phyloP scores from a whole-genome alignment of 805 yeast genomes.

The Grigorovia humatica region DNA sequence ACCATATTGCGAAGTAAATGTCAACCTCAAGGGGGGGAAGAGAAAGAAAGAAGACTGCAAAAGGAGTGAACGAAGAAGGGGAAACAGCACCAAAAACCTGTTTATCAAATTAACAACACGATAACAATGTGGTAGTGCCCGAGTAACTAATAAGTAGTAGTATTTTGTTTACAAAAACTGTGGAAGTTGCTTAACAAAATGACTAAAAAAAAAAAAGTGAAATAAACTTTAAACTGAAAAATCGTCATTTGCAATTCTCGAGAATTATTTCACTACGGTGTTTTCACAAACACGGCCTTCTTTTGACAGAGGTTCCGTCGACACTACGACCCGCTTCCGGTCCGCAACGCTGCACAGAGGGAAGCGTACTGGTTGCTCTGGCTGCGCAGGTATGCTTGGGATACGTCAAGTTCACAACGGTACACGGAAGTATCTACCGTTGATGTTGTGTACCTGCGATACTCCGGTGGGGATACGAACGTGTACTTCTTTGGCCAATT shows the following conservation, averaged over 20 bases:
- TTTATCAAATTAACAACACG: background rate
- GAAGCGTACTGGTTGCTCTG: too few species aligned
- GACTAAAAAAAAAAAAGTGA: background rate
- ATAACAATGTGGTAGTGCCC: background rate
- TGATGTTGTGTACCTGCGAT: conserved; percentile 32
- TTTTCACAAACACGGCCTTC: background rate
- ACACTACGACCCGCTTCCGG: background rate
- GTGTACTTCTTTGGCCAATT: conserved; percentile 28
- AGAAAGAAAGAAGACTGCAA: background rate
- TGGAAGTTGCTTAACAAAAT: background rate
- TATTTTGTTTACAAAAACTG: background rate
- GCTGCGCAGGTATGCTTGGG: too few species aligned
- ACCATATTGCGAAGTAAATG: background rate
- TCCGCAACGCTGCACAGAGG: background rate
- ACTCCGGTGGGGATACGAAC: conserved; percentile 35
- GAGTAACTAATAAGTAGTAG: too few species aligned
- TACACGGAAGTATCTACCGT: conserved; percentile 27
- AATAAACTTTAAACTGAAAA: background rate
- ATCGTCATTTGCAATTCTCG: background rate
- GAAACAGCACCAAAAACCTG: background rate
- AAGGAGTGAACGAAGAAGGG: background rate
- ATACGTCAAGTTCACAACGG: conserved; percentile 6
- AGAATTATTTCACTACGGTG: background rate
- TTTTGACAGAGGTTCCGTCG: background rate
- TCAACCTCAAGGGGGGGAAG: background rate